Conservation (phyloP, 257 asterid species). For the Gardenia jasminoides region DNA sequence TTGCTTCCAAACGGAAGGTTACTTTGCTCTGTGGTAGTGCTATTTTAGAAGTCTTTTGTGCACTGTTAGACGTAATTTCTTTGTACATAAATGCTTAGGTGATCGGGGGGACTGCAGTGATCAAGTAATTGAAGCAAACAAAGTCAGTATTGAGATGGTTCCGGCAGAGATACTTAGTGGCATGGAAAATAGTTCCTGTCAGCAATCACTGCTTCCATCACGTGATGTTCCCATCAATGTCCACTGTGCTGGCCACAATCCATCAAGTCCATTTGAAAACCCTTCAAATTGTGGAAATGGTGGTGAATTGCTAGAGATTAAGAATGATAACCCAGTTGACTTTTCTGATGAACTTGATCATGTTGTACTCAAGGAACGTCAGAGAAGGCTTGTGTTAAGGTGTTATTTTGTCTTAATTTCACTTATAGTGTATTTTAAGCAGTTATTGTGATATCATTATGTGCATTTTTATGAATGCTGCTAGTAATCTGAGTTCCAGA, state of each 20-base stretch:
- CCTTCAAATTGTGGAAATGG: constrained; percentile 14
- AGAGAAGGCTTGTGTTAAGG: constrained; percentile 57
- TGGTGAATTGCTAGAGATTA: constrained; percentile 26
- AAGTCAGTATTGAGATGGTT: constrained; percentile 13
- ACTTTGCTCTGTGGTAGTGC: not conserved
- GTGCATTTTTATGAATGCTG: not conserved
- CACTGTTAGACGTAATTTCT: not conserved
- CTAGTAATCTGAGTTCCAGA: not conserved
- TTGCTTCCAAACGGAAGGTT: not conserved
- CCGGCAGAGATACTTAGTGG: constrained; percentile 25
- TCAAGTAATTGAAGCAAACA: constrained; percentile 8
- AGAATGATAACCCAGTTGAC: constrained; percentile 32
- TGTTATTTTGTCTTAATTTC: constrained; percentile 23
- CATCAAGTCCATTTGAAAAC: constrained; percentile 21
- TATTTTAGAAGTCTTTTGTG: not conserved
- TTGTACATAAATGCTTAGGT: constrained; percentile 23
- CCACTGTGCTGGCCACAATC: constrained; percentile 28
- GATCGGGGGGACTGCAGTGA: constrained; percentile 13
- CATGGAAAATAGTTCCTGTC: constrained; percentile 21
- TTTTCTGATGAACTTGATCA: constrained; percentile 60
- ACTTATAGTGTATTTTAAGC: not conserved
- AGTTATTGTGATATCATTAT: not conserved
- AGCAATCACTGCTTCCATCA: constrained; percentile 2
- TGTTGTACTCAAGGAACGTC: constrained; percentile 53
- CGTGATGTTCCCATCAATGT: constrained; percentile 28